These are phyloP conservation scores for Alloteropsis semialata DNA, from an alignment of 176 grass and related monocot genomes.

Conservation along the genomic window DNA sequence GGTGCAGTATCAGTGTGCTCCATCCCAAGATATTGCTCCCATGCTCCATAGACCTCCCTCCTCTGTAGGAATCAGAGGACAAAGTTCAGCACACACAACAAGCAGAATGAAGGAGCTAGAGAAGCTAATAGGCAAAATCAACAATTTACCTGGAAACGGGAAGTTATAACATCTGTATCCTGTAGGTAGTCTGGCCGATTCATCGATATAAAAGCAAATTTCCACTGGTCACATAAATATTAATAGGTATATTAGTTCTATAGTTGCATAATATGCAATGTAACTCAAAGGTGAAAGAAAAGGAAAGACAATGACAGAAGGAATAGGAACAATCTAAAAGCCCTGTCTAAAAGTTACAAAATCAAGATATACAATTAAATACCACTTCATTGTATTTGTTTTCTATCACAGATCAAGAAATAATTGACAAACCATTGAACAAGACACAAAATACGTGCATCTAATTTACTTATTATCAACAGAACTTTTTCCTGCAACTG, in stretches of 20 bases:
- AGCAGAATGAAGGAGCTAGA: slow-evolving; percentile 13
- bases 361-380: slow-evolving; percentile 18
- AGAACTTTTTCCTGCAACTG: not conserved
- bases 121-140: not conserved
- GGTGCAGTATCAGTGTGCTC: slow-evolving; percentile 84
- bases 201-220: slow-evolving; percentile 87
- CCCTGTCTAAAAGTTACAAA: not conserved
- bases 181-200: slow-evolving; percentile 81
- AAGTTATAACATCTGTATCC: slow-evolving; percentile 76
- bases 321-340: not conserved
- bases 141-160: slow-evolving; percentile 69
- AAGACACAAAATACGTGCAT: not conserved
- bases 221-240: slow-evolving; percentile 63
- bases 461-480: not conserved
- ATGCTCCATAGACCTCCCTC: slow-evolving; percentile 94
- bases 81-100: slow-evolving; percentile 29
- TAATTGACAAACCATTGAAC: slow-evolving; percentile 5
- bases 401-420: not conserved
- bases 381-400: not conserved
- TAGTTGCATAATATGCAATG: slow-evolving; percentile 8
- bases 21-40: slow-evolving; percentile 98
- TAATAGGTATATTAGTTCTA: not conserved
- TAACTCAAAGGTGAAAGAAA: slow-evolving; percentile 23
- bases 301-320: not conserved
- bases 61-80: slow-evolving; percentile 48